A percentile compares a stretch with the other conserved stretches of the same genome.
Evolutionary conservation across 1,139 yeast species (phyloP).

Genomic region (Hyphopichia fennica): DNA sequence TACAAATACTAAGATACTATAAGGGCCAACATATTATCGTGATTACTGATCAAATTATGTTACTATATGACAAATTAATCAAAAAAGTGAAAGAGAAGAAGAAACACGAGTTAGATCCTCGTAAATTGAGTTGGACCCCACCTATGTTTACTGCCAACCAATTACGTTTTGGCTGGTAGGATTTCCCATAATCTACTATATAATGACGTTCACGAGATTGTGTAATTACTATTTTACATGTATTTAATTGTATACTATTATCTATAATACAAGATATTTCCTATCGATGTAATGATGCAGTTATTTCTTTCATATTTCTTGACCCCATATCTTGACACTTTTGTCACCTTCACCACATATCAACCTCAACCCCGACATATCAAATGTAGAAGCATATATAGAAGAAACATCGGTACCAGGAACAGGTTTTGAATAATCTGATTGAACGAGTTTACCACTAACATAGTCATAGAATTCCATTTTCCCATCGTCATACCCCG

Average conservation of each 20-base stretch:
- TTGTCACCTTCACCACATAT: constrained; percentile 91
- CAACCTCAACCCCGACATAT: constrained; percentile 74
- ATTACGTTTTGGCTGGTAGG: constrained; percentile 88
- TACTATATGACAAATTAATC: constrained; percentile 70
- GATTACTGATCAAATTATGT: constrained; percentile 78
- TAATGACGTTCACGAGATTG: constrained; percentile 1
- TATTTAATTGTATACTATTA: constrained; percentile 1
- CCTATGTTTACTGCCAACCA: constrained; percentile 97
- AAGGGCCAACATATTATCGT: constrained; percentile 96
- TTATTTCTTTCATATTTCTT: constrained; percentile 18
- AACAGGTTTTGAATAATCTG: constrained; percentile 49
- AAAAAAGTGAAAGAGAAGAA: constrained; percentile 60
- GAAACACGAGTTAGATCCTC: constrained; percentile 74
- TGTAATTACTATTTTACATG: neutral
- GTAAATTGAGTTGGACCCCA: constrained; percentile 83
- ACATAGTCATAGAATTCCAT: constrained; percentile 79
- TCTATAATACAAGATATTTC: constrained; percentile 2
- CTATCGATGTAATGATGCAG: neutral
- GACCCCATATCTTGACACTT: constrained; percentile 83
- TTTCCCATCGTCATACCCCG: constrained; percentile 84
- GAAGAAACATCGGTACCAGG: constrained; percentile 75
- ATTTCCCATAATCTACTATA: neutral
- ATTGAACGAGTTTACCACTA: constrained; percentile 63
- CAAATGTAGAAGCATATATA: constrained; percentile 72
- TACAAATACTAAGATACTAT: constrained; percentile 86